Evolutionary conservation across 441 rosid genomes (phyloP).

Genomic region (Populus hybrid): DNA sequence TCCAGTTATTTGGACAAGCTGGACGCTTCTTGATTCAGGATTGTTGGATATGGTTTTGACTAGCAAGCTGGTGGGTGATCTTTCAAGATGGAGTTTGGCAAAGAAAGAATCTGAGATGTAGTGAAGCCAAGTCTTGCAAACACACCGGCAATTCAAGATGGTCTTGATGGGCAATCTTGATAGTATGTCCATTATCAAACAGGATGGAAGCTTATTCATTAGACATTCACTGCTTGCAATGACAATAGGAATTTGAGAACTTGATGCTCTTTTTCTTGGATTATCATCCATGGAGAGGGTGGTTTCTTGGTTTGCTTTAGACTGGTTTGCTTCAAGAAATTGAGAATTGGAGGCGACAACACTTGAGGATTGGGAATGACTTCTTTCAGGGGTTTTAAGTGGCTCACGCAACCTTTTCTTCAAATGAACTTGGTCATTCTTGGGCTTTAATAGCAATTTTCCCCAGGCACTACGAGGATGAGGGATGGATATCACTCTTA

Average conservation of each 20-base stretch:
- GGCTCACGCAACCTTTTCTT: background rate
- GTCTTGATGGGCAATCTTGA: background rate
- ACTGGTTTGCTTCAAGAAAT: no score
- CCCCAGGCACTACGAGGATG: no score
- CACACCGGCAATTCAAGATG: no score
- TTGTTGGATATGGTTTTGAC: constrained; percentile 1
- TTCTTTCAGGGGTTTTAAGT: background rate
- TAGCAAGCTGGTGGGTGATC: constrained; percentile 14
- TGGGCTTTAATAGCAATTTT: no score
- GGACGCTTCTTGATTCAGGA: background rate
- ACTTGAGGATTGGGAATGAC: background rate
- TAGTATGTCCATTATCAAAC: background rate
- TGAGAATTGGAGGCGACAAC: background rate
- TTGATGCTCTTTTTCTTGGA: background rate
- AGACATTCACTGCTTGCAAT: background rate
- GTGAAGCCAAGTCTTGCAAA: background rate
- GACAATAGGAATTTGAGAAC: background rate
- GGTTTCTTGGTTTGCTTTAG: no score
- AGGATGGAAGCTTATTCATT: background rate
- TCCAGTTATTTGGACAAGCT: background rate
- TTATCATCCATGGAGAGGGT: background rate
- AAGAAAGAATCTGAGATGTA: constrained; percentile 20
- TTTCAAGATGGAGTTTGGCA: constrained; percentile 1
- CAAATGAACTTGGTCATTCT: background rate
- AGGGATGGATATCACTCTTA: no score